Evolutionary conservation across 2,329 filamentous ascomycete genomes (phyloP).

Genomic region (Cladorrhinum sp.): DNA sequence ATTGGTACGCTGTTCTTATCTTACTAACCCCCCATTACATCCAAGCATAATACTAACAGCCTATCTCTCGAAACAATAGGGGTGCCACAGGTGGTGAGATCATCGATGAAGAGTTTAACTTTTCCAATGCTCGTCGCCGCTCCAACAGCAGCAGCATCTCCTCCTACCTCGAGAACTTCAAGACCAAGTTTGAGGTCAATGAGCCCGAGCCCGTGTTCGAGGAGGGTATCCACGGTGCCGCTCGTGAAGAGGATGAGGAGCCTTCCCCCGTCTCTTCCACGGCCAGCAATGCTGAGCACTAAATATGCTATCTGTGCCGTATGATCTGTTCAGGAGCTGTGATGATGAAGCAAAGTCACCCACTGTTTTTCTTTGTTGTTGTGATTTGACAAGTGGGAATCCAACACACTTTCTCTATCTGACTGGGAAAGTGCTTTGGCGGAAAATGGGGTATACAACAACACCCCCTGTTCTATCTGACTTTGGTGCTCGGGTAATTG

Average conservation of each 20-base stretch:
- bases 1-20: constrained; percentile 66
- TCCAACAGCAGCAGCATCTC: constrained; percentile 83
- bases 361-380: background rate
- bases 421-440: background rate
- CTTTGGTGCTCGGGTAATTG: background rate
- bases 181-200: constrained; percentile 93
- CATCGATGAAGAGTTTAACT: constrained; percentile 72
- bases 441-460: background rate
- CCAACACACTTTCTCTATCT: background rate
- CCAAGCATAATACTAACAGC: background rate
- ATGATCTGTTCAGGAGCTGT: background rate
- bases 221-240: constrained; percentile 71
- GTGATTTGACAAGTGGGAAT: background rate
- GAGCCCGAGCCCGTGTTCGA: constrained; percentile 92
- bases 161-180: constrained; percentile 71
- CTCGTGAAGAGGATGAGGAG: constrained; percentile 57
- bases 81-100: constrained; percentile 80
- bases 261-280: background rate
- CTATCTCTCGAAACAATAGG: constrained; percentile 48
- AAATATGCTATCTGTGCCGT: background rate
- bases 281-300: background rate
- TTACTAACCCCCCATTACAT: constrained; percentile 7
- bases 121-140: constrained; percentile 82
- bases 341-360: background rate
- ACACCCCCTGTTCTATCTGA: background rate